Evolutionary conservation across 495 filamentous ascomycete species (phyloP).

Genomic region (Neurospora cerealis): DNA sequence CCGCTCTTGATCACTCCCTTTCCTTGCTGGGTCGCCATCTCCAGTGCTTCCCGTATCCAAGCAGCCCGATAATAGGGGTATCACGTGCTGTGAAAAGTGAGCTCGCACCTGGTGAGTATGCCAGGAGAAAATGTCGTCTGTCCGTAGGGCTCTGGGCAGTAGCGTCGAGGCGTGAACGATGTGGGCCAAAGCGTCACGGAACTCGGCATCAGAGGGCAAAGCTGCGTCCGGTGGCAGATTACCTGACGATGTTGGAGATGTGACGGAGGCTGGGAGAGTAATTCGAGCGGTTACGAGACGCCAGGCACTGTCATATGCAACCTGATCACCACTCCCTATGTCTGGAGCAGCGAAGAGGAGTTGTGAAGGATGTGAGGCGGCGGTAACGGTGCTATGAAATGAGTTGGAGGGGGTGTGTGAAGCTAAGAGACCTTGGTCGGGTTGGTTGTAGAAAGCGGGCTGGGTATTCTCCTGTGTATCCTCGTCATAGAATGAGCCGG

Average conservation of each 20-base stretch:
- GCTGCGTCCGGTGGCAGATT: constrained; percentile 31
- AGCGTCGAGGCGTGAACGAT: constrained; percentile 27
- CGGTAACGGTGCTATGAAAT: constrained; percentile 7
- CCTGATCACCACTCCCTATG: constrained; percentile 38
- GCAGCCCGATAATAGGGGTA: constrained; percentile 35
- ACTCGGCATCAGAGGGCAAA: constrained; percentile 18
- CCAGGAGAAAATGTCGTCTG: constrained; percentile 42
- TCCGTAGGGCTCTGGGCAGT: constrained; percentile 34
- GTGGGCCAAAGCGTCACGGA: constrained; percentile 33
- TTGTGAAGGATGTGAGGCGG: constrained; percentile 3
- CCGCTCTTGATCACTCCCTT: background rate
- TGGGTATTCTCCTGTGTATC: constrained; percentile 1
- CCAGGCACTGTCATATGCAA: constrained; percentile 60
- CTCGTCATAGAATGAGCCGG: constrained; percentile 5
- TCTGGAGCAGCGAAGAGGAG: constrained; percentile 17
- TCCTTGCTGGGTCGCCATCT: background rate
- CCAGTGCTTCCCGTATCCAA: constrained; percentile 10
- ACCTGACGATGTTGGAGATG: constrained; percentile 32
- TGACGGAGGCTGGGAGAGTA: constrained; percentile 40
- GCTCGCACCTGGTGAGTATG: constrained; percentile 40
- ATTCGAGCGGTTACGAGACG: constrained; percentile 54
- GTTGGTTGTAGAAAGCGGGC: background rate
- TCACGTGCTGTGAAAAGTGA: constrained; percentile 41
- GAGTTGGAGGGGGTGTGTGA: constrained; percentile 2
- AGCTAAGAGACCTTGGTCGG: background rate